phyloP scores from a whole-genome alignment of 1,284 basidiomycete genomes.

The Puccinia novopanici region DNA sequence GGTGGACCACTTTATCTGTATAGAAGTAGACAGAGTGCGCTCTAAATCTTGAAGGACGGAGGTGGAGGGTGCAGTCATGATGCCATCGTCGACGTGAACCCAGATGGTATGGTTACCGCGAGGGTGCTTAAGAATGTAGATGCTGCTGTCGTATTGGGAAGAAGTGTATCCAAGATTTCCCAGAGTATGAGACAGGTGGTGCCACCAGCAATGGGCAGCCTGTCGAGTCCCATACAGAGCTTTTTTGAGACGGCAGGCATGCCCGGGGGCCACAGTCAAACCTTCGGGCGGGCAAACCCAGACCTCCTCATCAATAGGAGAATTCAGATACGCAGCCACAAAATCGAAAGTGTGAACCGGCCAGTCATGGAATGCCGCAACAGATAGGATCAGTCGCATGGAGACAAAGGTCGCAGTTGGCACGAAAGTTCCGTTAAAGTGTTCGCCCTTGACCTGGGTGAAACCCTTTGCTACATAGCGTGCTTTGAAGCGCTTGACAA shows the following conservation, averaged over 20 bases:
- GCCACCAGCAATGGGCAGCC: slow-evolving; percentile 2
- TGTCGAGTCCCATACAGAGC: background rate
- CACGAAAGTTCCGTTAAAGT: background rate
- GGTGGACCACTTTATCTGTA: background rate
- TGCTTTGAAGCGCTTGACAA: background rate
- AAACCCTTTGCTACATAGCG: background rate
- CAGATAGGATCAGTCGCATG: background rate
- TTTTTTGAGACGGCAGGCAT: background rate
- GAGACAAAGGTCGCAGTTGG: background rate
- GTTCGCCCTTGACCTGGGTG: background rate
- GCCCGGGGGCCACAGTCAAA: too few relatives aligned
- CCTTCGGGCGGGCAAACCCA: background rate
- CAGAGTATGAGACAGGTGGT: background rate
- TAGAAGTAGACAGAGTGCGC: background rate
- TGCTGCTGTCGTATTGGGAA: background rate
- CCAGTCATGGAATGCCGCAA: background rate
- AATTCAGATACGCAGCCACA: background rate
- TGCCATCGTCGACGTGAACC: slow-evolving; percentile 25
- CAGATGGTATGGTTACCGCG: background rate
- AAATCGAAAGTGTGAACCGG: background rate
- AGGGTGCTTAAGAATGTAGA: background rate
- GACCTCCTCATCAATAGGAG: background rate
- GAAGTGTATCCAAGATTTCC: background rate
- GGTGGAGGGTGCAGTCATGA: background rate
- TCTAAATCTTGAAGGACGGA: background rate